Conservation (phyloP, 2,329 filamentous ascomycete genomes). For the Pseudopyricularia javanii region DNA sequence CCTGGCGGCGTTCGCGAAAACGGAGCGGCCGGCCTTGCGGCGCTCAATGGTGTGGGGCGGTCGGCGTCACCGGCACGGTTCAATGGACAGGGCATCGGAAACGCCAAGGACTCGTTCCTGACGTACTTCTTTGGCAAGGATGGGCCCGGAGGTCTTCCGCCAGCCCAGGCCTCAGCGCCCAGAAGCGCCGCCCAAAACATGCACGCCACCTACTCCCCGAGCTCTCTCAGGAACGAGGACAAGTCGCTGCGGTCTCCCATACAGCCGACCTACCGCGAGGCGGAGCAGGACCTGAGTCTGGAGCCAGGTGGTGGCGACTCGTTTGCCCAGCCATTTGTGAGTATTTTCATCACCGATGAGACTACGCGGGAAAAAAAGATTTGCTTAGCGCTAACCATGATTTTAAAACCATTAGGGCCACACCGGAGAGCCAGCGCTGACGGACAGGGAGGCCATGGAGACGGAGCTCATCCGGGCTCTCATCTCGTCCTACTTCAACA, state of each 20-base stretch:
- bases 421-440: constrained; percentile 71
- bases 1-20: constrained; percentile 64
- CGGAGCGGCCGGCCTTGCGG: constrained; percentile 47
- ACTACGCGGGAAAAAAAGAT: too few species aligned
- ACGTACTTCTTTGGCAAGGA: constrained; percentile 99
- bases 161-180: constrained; percentile 24
- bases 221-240: constrained; percentile 61
- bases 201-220: constrained; percentile 75
- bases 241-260: constrained; percentile 40
- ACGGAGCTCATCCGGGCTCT: constrained; percentile 93
- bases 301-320: constrained; percentile 19
- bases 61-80: constrained; percentile 50
- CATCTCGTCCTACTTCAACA: constrained; percentile 98
- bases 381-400: not conserved
- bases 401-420: constrained; percentile 26
- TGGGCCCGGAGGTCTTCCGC: constrained; percentile 37
- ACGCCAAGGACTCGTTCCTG: constrained; percentile 77
- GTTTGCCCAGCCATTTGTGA: constrained; percentile 46
- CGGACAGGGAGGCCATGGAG: constrained; percentile 91
- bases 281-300: constrained; percentile 2
- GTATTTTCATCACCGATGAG: constrained; percentile 19
- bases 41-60: constrained; percentile 50
- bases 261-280: constrained; percentile 13
- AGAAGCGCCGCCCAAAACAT: constrained; percentile 68
- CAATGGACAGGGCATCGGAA: constrained; percentile 45